Base-by-base conservation (phyloP, 2,329 filamentous ascomycete species). In the Zelopaecilomyces penicillatus region DNA sequence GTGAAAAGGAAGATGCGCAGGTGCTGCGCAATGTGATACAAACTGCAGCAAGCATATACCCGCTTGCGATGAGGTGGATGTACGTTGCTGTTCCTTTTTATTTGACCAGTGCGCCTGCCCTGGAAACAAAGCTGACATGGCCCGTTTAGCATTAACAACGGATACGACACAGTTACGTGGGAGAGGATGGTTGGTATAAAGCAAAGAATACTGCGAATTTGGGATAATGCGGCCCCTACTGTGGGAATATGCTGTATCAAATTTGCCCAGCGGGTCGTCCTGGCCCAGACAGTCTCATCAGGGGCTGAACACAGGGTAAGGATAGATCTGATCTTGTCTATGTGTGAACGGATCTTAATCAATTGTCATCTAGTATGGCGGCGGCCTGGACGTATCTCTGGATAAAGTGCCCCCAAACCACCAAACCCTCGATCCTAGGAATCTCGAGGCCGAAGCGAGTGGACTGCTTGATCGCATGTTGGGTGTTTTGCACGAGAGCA, bases 161-260 rank as follows among this genome's bases (percentile, higher is more conserved):
- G 87, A 11, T 83, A 85, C 68, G 88, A 97, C 61, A 75, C 71
- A 35, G 74, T 83, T 46, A 81, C 84, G 38, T 98, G 93, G 93
- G 85, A 93, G 60, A 80, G 83, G 52, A 94, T 97, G 79, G 75
- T 80, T 43, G 77, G 82, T 8, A 91, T 97, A 66, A 98, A 98
- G 70, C 80, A 85, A 44, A 85, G 83, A 56, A 93, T 98, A 54
- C 66, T 98, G 48, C 81, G 80, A 48, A 81, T 93, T 58, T 96
- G 94, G 91, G 91, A 96, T 55, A 77, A 73, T 37, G 83, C 87
- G 12, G 70, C 79, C 10, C 75, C 83, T 9, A 84, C 87, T 3
- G 79, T 97, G 51, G 83, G 83, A 56, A 83, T 97, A 63, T 95
- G 89, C 72, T 97, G 93, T 69, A 84, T 97, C 74, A 98, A 98